Evolutionary conservation across 164 flowering plant genomes (phyloP), one percentile per base, ranked within the genome.

Genomic region (Dillenia suffruticosa): DNA sequence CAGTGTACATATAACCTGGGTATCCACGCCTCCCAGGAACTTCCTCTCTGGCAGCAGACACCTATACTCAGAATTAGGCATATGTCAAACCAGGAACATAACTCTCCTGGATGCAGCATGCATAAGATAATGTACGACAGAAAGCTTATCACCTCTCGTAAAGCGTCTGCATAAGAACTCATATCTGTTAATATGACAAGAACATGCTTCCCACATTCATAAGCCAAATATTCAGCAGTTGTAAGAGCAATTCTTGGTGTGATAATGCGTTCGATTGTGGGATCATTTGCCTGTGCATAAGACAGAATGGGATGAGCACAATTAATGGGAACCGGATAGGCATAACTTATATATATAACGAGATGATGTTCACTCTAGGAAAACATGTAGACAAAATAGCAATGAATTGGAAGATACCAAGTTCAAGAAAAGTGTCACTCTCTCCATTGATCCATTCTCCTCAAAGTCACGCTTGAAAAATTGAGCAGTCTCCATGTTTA

Each of bases 11-110:
- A 69, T 91, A 89, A 62, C 99, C 97, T 64, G 99, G 99, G 77
- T 94, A 91, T 10, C 99, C 99, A 86, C 97, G 96, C 57, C 97
- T 86, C 69, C 99, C 97, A 24, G 99, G 99, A 55, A 94, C 99
- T 81, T 94, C 99, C 63, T 94, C 99, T 57, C 99, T 79, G 40
- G 99, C 99, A 72, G 99, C 99, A 81, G 97, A 94, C n/a, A 94
- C 97, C 99, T 94, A 78, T 32, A 64, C 17, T 17, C 44, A 52
- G 56, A 59, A 64, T 16, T 8, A 22, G 44, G 26, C 4, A 44
- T 47, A 45, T 52, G 54, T 59, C 6, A 54, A 9, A 57, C 17
- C 43, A 26, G 45, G 17, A 2, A 43, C 44, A 22, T 54, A 54
- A 12, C 22, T 4, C 6, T 32, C 45, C 16, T 10, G 6, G 49